Evolutionary conservation across 75 land plant species (phyloP).

Genomic region (Ceratopteris richardii): DNA sequence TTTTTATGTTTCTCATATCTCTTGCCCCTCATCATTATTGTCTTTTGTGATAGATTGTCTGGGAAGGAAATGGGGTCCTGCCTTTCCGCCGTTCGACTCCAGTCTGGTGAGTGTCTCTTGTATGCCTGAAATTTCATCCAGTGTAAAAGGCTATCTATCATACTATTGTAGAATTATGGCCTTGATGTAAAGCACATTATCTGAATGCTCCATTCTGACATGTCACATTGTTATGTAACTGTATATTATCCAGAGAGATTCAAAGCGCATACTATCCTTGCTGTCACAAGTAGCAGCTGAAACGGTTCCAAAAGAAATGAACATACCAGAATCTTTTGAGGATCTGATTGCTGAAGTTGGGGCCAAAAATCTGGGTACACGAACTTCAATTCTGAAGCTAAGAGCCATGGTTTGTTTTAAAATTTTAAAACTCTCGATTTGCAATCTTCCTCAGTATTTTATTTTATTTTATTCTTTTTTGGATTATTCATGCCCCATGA

Average conservation of each 20-base stretch:
- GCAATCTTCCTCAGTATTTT: background rate
- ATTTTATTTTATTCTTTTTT: background rate
- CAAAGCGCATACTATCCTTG: slow-evolving; percentile 44
- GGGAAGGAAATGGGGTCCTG: slow-evolving; percentile 78
- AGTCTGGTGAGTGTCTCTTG: background rate
- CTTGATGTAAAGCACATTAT: no score
- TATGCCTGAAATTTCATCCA: no score
- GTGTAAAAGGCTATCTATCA: no score
- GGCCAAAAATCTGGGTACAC: slow-evolving; percentile 39
- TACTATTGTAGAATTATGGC: no score
- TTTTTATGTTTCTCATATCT: no score
- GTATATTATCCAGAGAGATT: slow-evolving; percentile 56
- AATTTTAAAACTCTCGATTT: no score
- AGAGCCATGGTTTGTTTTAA: slow-evolving; percentile 59
- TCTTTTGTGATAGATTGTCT: slow-evolving; percentile 60
- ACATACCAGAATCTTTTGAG: slow-evolving; percentile 58
- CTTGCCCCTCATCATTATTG: no score
- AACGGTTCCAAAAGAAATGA: slow-evolving; percentile 20
- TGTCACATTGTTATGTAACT: no score
- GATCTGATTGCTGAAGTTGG: slow-evolving; percentile 63
- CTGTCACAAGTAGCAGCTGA: slow-evolving; percentile 37
- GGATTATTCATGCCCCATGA: no score
- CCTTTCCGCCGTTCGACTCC: slow-evolving; percentile 20
- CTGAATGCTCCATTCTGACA: no score
- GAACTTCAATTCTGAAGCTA: slow-evolving; percentile 48